A percentile compares a stretch with the other conserved stretches of the same genome.
These are phyloP conservation scores for Tilletia setariae DNA, from an alignment of 1,284 basidiomycete species.

Conservation along the genomic window DNA sequence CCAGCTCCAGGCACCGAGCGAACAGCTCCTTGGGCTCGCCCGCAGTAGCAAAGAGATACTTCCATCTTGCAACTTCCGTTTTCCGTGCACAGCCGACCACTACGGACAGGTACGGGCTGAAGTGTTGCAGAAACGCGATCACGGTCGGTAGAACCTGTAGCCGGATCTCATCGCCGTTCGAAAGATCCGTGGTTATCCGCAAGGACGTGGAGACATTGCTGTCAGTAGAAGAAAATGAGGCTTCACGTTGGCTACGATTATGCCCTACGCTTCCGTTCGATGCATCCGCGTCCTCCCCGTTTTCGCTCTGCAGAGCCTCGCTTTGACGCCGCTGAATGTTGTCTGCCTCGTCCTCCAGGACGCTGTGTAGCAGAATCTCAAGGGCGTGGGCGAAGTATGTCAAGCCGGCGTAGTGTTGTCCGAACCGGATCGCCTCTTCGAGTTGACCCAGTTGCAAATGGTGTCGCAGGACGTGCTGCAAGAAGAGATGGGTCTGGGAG, in stretches of 20 bases:
- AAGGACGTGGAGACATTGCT: neutral
- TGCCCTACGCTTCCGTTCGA: neutral
- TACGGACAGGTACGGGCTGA: slow-evolving; percentile 82
- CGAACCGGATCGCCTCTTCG: slow-evolving; percentile 71
- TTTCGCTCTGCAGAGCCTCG: neutral
- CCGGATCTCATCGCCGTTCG: neutral
- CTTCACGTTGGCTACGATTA: neutral
- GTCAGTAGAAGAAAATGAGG: neutral
- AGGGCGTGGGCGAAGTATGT: slow-evolving; percentile 91
- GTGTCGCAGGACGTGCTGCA: slow-evolving; percentile 84
- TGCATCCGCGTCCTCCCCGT: neutral
- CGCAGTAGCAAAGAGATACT: slow-evolving; percentile 78
- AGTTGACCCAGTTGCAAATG: slow-evolving; percentile 62
- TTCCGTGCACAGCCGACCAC: slow-evolving; percentile 95
- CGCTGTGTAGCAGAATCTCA: slow-evolving; percentile 87
- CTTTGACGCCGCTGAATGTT: slow-evolving; percentile 17
- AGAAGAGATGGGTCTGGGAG: slow-evolving; percentile 79
- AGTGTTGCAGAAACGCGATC: slow-evolving; percentile 90
- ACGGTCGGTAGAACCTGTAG: slow-evolving; percentile 64
- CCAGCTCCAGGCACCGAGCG: slow-evolving; percentile 74
- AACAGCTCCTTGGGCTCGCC: slow-evolving; percentile 87
- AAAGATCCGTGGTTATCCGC: neutral
- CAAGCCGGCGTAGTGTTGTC: slow-evolving; percentile 78
- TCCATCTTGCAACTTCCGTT: slow-evolving; percentile 90
- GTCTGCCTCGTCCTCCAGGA: slow-evolving; percentile 82